phyloP scores from a whole-genome alignment of 1,139 yeast genomes.

The Yamadazyma conglobata region DNA sequence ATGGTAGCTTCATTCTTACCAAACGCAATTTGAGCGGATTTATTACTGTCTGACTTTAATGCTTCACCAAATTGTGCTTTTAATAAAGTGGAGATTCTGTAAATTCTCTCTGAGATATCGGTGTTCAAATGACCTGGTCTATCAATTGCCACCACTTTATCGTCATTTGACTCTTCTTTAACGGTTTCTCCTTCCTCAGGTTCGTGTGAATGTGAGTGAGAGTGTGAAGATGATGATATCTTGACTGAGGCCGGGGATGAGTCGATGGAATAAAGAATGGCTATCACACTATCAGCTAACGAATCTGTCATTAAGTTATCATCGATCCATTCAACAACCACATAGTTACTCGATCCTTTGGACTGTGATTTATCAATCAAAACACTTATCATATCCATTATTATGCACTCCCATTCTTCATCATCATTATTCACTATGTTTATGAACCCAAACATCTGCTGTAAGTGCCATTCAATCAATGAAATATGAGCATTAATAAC shows the following conservation, averaged over 20 bases:
- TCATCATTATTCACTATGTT: conserved; percentile 62
- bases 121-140: conserved; percentile 32
- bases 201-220: conserved; percentile 34
- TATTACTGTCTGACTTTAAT: conserved; percentile 38
- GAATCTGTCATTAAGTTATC: conserved; percentile 83
- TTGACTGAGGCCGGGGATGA: conserved; percentile 95
- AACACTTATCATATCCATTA: conserved; percentile 45
- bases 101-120: conserved; percentile 51
- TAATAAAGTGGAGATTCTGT: conserved; percentile 61
- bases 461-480: conserved; percentile 81
- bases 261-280: conserved; percentile 86
- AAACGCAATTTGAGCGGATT: conserved; percentile 55
- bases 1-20: conserved; percentile 75
- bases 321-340: conserved; percentile 86
- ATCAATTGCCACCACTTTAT: conserved; percentile 16
- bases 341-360: conserved; percentile 38
- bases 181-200: conserved; percentile 4
- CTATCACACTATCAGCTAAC: conserved; percentile 90
- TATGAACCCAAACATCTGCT: conserved; percentile 92
- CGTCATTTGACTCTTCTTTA: conserved; percentile 10
- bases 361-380: conserved; percentile 43
- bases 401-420: conserved; percentile 49
- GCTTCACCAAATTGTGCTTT: conserved; percentile 88
- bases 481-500: conserved; percentile 79
- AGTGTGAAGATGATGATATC: conserved; percentile 60